Percentiles rank a stretch among this genome's conserved stretches.
phyloP scores from a whole-genome alignment of 306 rosid genomes.

The Alnus glutinosa region DNA sequence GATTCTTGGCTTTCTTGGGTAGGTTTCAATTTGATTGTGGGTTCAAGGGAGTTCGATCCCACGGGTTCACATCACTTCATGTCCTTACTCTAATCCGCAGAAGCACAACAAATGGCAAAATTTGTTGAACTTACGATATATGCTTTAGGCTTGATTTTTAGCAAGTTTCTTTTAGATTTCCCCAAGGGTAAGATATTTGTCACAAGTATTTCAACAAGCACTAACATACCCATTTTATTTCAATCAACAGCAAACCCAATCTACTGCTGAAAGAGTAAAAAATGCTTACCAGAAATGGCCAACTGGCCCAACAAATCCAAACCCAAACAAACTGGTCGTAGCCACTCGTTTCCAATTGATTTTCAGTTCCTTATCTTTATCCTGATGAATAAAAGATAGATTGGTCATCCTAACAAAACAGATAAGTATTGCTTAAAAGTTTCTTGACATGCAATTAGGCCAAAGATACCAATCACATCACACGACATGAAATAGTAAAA shows the following conservation, averaged over 20 bases:
- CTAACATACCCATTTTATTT: neutral
- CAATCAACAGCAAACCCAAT: neutral
- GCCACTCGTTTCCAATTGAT: conserved; percentile 65
- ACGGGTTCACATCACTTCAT: too few relatives aligned
- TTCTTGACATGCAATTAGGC: neutral
- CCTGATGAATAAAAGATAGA: conserved; percentile 29
- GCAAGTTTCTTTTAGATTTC: conserved; percentile 2
- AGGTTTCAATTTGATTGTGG: too few relatives aligned
- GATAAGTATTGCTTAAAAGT: conserved; percentile 1
- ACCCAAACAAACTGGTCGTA: conserved; percentile 54
- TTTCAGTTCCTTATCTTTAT: conserved; percentile 39
- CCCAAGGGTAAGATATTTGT: neutral
- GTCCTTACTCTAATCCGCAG: neutral
- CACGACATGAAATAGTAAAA: conserved; percentile 6
- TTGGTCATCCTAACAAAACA: conserved; percentile 24
- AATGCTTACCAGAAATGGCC: conserved; percentile 62
- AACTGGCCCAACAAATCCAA: conserved; percentile 64
- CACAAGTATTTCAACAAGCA: neutral
- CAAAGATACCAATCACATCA: conserved; percentile 8
- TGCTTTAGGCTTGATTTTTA: neutral
- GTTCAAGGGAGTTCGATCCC: too few relatives aligned
- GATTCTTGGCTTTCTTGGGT: too few relatives aligned
- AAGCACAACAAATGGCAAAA: neutral
- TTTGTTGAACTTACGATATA: neutral
- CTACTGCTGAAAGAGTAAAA: neutral